A percentile compares a stretch with the other conserved stretches of the same genome.
These are phyloP conservation scores for Panicum virgatum DNA, from an alignment of 202 grass and related monocot genomes.

Conservation along the genomic window DNA sequence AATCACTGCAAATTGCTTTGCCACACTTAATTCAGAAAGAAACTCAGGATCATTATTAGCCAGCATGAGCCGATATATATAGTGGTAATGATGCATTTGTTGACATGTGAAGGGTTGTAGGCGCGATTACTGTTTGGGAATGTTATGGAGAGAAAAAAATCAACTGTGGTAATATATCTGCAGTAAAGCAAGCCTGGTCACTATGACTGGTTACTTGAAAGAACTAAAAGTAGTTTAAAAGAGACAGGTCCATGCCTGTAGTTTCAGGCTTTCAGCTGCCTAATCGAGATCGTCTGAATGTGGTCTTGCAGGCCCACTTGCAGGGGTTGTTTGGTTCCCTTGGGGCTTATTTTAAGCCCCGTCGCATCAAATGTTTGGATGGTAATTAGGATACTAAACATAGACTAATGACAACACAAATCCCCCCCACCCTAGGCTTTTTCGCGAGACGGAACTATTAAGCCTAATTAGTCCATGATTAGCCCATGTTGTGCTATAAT, in stretches of 20 bases:
- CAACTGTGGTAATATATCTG: neutral
- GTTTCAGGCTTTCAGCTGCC: too few species aligned
- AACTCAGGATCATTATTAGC: neutral
- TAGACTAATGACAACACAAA: too few species aligned
- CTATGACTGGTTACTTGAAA: neutral
- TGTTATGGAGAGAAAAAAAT: neutral
- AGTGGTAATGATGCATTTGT: neutral
- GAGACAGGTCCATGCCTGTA: too few species aligned
- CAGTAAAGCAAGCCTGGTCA: neutral
- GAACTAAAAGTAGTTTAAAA: neutral
- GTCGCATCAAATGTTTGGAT: too few species aligned
- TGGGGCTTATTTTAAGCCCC: too few species aligned
- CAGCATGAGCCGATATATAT: neutral
- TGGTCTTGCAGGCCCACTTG: neutral
- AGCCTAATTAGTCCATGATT: too few species aligned
- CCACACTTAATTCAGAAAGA: neutral
- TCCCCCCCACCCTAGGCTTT: too few species aligned
- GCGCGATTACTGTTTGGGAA: neutral
- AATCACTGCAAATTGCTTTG: neutral
- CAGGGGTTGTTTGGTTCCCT: too few species aligned
- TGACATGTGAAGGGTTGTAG: neutral
- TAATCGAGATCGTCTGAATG: neutral
- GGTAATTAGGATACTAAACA: too few species aligned
- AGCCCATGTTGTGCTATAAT: too few species aligned
- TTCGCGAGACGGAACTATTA: too few species aligned